These are phyloP conservation scores for Eucalyptus polybractea DNA, from an alignment of 345 rosid genomes.

Conservation along the genomic window DNA sequence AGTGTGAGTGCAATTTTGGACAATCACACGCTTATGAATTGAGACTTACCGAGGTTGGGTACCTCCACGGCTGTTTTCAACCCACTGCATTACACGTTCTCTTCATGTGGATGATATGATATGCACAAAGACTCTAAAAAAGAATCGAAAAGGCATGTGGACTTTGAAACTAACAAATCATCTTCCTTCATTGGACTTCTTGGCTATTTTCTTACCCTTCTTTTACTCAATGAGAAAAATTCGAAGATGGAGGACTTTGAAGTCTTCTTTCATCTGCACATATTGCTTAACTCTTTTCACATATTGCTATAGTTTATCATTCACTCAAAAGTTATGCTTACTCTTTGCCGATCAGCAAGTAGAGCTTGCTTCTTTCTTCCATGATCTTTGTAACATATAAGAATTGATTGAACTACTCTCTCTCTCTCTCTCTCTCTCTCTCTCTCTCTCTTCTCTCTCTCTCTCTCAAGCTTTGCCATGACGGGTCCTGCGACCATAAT, in stretches of 20 bases:
- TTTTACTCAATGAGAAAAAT: too few relatives aligned
- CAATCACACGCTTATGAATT: background rate
- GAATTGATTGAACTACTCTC: background rate
- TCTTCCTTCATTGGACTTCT: too few relatives aligned
- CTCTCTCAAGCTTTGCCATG: background rate
- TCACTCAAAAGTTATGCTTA: background rate
- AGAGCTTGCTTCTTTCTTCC: background rate
- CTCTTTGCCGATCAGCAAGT: background rate
- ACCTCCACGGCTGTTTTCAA: background rate
- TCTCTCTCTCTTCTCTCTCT: background rate
- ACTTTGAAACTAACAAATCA: too few relatives aligned
- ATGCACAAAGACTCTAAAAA: too few relatives aligned
- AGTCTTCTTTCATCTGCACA: too few relatives aligned
- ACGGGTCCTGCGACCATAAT: background rate
- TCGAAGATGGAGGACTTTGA: too few relatives aligned
- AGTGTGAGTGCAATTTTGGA: background rate
- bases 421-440: background rate
- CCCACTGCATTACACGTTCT: too few relatives aligned
- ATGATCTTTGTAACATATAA: background rate
- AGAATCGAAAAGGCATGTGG: too few relatives aligned
- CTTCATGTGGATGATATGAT: too few relatives aligned
- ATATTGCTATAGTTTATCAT: too few relatives aligned
- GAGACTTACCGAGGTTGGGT: background rate
- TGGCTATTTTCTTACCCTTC: too few relatives aligned
- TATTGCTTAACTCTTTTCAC: too few relatives aligned